Base-by-base conservation (phyloP, 257 asterid genomes). In the Fraxinus anomala region DNA sequence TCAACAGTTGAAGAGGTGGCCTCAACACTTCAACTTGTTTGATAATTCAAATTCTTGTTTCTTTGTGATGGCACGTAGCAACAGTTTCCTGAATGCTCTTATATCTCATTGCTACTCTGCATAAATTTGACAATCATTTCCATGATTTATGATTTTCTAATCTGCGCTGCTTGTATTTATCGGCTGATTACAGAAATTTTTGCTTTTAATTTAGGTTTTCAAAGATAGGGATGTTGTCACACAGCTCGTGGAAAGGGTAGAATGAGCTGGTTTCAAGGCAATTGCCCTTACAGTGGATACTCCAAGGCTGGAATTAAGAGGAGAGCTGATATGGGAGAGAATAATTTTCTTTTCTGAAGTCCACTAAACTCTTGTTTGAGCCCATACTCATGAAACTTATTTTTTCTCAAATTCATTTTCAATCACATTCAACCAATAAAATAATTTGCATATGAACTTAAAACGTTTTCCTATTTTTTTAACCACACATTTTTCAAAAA, bases 251-350 rank as follows among this genome's bases (percentile, higher is more conserved):
- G 86, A 83, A 82, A 87, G 94, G 84, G 97, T 97, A 28, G 93
- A 93, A 84, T 80, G 74, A 19, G 94, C 96, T 19, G 97, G 96
- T 42, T 91, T 86, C 82, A 87, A 90, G 88, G 96, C 93, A 59
- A 89, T 93, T 72, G 96, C 80, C 70, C 90, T 91, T 42, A 93
- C 97, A 23, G 98, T 85, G 21, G 98, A 93, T 86, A 88, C 97
- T 36, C 97, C 97, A 28, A 84, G 89, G 61, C 89, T 91, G 21
- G 98, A 96, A n/a, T 88, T 94, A 73, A 88, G 98, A 86, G 98
- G 44, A 39, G 91, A 88, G 93, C 94, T 73, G 98, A 93, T 80
- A 93, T 93, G 30, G 13, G 40, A 59, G 42, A 47, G 37, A 63
- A 37, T 49, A 0, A 66, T 80, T 71, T 71, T 47, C 26, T 37